A percentile compares a stretch with the other conserved stretches of the same genome.
phyloP scores from a whole-genome alignment of 305 asterid species.

The Fraxinus ornus region DNA sequence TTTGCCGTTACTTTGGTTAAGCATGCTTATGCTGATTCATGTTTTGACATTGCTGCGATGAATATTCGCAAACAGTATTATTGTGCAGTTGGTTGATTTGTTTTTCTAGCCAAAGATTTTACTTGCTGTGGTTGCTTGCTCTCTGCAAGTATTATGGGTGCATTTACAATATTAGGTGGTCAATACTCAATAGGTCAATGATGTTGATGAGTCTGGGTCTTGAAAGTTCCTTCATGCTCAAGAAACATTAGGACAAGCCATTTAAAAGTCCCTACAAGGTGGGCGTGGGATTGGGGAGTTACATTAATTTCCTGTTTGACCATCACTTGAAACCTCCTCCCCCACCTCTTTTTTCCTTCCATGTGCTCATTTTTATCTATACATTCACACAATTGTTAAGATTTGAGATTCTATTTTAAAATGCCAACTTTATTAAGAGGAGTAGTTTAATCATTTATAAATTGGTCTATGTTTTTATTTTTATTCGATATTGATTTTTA shows the following conservation, averaged over 20 bases:
- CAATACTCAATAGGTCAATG: neutral
- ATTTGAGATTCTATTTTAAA: too few relatives aligned
- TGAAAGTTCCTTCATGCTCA: neutral
- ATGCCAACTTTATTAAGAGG: too few relatives aligned
- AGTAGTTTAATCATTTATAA: too few relatives aligned
- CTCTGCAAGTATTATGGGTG: neutral
- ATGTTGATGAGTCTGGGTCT: neutral
- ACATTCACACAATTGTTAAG: too few relatives aligned
- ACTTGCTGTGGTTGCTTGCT: neutral
- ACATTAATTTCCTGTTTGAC: too few relatives aligned
- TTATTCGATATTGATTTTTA: too few relatives aligned
- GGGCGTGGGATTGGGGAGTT: neutral
- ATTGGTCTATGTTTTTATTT: too few relatives aligned
- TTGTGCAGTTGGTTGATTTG: neutral
- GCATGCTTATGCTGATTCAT: neutral
- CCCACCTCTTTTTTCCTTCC: too few relatives aligned
- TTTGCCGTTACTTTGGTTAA: constrained; percentile 11
- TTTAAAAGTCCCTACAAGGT: neutral
- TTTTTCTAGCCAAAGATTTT: neutral
- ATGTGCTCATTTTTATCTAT: too few relatives aligned
- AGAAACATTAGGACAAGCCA: neutral
- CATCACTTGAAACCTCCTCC: too few relatives aligned
- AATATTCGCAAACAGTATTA: neutral
- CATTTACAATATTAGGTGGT: neutral
- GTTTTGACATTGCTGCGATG: constrained; percentile 8